Base-by-base conservation (phyloP, 179 eudicot species). In the Amaranthus tricolor region DNA sequence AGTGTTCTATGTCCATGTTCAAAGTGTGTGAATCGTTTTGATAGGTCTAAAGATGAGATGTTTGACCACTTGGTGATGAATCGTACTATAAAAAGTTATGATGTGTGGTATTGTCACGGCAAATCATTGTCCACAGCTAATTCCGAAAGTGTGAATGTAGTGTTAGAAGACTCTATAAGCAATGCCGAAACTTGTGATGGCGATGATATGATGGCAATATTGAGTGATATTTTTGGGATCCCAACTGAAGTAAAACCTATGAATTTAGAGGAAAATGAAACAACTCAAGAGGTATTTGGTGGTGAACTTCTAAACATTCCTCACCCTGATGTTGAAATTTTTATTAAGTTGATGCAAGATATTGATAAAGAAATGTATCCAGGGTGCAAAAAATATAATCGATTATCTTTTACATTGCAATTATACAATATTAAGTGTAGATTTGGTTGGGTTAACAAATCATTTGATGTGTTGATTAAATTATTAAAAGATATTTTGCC, bases 401-500 rank as follows among this genome's bases (percentile, higher is more conserved):
- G 44, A 19, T 15, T 49, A 4, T 67, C 57, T 0, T 67, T 67
- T 50, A n/a, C 51, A 15, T 19, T 67, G 15, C 40, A 67, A 2
- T 16, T 69, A 3, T 54, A 69, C 16, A 31, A 69, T 54, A 53
- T 69, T 16, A 54, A 69, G 9, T 53, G 44, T 69, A 60, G 20
- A 24, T 69, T 31, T 54, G 62, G 62, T 2, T 69, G 61, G 62
- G 31, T 49, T 14, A 54, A 69, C 16, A 54, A 31, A 40, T 69
- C 73, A 6, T 69, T 69, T 69, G 73, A 69, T 69, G 62, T 54
- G 49, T 13, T 69, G 4, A 12, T 69, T 1, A 69, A 69, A 16
- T 21, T 69, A 13, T 45, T 57, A 1, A 43, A 71, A 16, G 64
- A 71, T n/a, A 43, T 17, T 19, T 56, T 57, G 6, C 64, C 52